Evolutionary conservation across 306 rosid genomes (phyloP), one percentile per base, ranked within the genome.

Genomic region (Cercis canadensis): DNA sequence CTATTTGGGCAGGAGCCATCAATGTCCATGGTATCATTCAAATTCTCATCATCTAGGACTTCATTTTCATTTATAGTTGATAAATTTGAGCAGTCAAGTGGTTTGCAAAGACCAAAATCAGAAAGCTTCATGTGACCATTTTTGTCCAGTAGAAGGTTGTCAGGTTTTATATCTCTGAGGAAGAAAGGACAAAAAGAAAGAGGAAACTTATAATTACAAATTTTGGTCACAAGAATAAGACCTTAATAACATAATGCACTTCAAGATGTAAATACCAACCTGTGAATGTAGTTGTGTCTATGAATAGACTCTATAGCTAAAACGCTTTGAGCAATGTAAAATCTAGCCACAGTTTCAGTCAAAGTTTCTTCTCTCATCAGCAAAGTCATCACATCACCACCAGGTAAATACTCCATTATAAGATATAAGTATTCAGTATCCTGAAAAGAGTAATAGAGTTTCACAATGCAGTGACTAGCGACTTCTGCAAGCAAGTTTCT

Each of bases 301-400:
- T 93, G 98, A 78, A 93, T 90, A 53, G 94, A 85, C 76, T 93
- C 98, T 61, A 93, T 87, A 36, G 98, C 98, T 63, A 90, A 66
- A 82, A 93, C 85, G 15, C 90, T 90, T 74, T 93, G 92, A 5
- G 87, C 82, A 21, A 79, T 52, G 77, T 83, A 83, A 76, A 83
- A 83, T 79, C 87, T 75, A n/a, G 97, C 89, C 55, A 93, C 94
- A 8, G 85, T 93, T 84, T 90, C 97, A 1, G 98, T 90, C 87
- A 93, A 87, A 68, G 96, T 88, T 87, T 92, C 98, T 76, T 92
- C 98, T 67, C 97, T 82, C 36, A 92, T 92, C 69, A 92, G 86
- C 73, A 92, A 77, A 65, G 98, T 92, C 98, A 92, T 92, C 86
- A 92, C 77, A 83, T 92, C 98, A 56, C 98, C 98, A 34, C 98